Evolutionary conservation across 140 eudicot genomes (phyloP), one percentile per base, ranked within the genome.

Genomic region (Oenanthe javanica): DNA sequence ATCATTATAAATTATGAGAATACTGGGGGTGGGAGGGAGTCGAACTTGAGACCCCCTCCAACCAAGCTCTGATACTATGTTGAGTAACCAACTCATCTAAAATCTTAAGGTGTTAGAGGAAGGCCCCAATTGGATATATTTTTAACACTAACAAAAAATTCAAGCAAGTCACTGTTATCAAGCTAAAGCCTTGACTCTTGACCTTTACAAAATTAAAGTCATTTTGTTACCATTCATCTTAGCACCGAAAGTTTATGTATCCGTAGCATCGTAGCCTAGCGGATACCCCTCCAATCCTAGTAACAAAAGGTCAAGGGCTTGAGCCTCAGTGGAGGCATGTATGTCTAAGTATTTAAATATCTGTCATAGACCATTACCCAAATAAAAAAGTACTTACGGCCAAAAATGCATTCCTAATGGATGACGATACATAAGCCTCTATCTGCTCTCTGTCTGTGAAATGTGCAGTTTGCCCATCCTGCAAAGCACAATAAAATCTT

Each of bases 391-490:
- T 66, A 85, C 95, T 83, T 83, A 95, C 99, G 84, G 91, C 87
- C 82, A 89, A 51, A 86, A 90, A 95, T 80, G 97, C 97, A 82
- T 83, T 88, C 86, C 89, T 95, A 66, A 91, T 87, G 83, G 99
- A 95, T 76, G 93, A 90, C 71, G 91, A 74, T 46, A 95, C 89
- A 77, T 93, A 95, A 57, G 84, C 72, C 84, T 95, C 99, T 42
- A 95, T 87, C 87, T 95, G 97, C 83, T 95, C 99, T 80, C 76
- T 84, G 69, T 92, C 97, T 67, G 96, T 86, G 81, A 85, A 86
- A 80, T 86, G 72, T 72, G 77, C 80, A 84, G 82, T 82, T 82
- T 92, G 92, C 93, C 87, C 82, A 81, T 84, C 90, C 92, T 87
- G 86, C 84, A 84, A 27, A 77, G 82, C 81, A 70, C 51, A 46